Conservation (phyloP, 2,329 filamentous ascomycete genomes). For the Aspergillus fumigatus region DNA sequence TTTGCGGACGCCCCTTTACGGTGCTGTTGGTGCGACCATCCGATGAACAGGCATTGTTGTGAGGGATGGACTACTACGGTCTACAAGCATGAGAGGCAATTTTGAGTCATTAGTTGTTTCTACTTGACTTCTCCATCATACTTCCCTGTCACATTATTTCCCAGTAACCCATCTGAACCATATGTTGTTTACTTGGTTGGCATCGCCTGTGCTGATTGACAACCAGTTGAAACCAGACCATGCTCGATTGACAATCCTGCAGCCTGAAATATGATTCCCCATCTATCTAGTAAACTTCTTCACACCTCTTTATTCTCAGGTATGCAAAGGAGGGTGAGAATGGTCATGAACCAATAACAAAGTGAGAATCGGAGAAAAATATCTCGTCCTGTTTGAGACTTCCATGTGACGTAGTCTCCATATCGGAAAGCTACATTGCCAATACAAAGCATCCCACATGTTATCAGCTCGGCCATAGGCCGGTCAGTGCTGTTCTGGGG, state of each 20-base stretch:
- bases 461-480: background rate
- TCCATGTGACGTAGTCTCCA: background rate
- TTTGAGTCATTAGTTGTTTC: background rate
- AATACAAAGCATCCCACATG: background rate
- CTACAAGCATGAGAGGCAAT: constrained; percentile 57
- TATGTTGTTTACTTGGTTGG: background rate
- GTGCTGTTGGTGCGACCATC: constrained; percentile 69
- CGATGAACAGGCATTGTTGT: constrained; percentile 66
- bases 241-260: background rate
- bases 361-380: background rate
- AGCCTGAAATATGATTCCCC: background rate
- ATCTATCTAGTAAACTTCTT: background rate
- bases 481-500: background rate
- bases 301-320: background rate
- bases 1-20: constrained; percentile 51
- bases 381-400: background rate
- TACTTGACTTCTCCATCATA: background rate
- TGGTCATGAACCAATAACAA: background rate
- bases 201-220: background rate
- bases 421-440: background rate
- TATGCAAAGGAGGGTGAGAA: background rate
- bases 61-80: constrained; percentile 64
- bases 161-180: constrained; percentile 20
- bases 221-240: background rate
- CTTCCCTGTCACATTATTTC: background rate